Conservation (phyloP, 208 protist genomes). For the Leishmania major region DNA sequence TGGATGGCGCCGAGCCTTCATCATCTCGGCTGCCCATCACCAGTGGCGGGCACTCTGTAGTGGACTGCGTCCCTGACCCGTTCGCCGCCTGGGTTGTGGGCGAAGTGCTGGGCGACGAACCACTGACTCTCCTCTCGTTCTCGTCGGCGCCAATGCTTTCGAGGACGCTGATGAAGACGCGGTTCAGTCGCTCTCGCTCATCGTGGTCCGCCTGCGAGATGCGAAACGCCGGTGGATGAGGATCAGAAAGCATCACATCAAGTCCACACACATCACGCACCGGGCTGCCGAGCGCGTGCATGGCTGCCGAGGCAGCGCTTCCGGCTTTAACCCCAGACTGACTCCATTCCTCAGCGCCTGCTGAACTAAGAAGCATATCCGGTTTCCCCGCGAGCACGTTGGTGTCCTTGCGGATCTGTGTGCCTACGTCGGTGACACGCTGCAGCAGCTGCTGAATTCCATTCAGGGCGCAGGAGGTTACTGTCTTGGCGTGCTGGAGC, state of each 20-base stretch:
- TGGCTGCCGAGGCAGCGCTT: not conserved
- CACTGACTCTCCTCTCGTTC: not conserved
- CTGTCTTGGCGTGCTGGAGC: conserved; percentile 30
- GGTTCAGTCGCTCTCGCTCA: conserved; percentile 12
- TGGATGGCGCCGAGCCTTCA: not conserved
- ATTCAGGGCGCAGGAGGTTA: conserved; percentile 29
- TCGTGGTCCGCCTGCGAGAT: conserved; percentile 11
- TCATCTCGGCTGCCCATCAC: not conserved
- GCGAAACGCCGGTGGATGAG: conserved; percentile 25
- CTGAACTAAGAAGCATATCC: conserved; percentile 4
- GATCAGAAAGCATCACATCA: conserved; percentile 21
- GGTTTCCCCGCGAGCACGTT: conserved; percentile 28
- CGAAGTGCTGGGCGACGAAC: not conserved
- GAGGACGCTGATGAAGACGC: conserved; percentile 21
- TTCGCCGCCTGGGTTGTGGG: not conserved
- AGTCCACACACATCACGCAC: conserved; percentile 20
- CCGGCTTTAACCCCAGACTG: not conserved
- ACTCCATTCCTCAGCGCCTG: not conserved
- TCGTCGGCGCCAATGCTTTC: conserved; percentile 22
- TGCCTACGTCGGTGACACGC: conserved; percentile 30
- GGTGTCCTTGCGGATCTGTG: conserved; percentile 24
- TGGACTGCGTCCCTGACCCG: not conserved
- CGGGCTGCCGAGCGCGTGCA: conserved; percentile 3
- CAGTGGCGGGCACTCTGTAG: not conserved
- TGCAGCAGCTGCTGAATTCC: conserved; percentile 37